These are phyloP conservation scores for Kernera saxatilis DNA, from an alignment of 345 rosid genomes.

Conservation along the genomic window DNA sequence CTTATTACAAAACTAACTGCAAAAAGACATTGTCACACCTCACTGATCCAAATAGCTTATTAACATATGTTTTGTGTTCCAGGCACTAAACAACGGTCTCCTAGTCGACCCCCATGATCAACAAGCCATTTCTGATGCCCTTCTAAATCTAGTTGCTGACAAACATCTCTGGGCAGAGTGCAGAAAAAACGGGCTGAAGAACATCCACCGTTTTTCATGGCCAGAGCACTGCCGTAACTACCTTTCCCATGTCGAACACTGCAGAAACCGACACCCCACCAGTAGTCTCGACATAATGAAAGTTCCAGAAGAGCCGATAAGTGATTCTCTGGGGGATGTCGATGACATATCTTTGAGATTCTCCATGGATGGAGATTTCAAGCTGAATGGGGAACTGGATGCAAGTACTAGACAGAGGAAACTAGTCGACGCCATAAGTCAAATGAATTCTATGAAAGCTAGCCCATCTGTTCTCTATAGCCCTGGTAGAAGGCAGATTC, in stretches of 20 bases:
- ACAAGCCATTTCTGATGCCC: conserved; percentile 79
- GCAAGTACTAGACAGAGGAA: conserved; percentile 63
- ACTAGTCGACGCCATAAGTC: conserved; percentile 54
- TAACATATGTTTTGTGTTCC: neutral
- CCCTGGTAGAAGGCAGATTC: conserved; percentile 75
- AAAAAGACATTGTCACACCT: neutral
- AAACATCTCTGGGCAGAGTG: conserved; percentile 88
- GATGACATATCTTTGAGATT: conserved; percentile 80
- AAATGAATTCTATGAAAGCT: conserved; percentile 44
- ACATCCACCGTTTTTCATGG: conserved; percentile 94
- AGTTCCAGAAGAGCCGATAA: conserved; percentile 74
- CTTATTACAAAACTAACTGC: neutral
- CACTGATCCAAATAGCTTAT: neutral
- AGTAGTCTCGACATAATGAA: conserved; percentile 58
- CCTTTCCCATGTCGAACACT: conserved; percentile 75
- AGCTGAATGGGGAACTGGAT: conserved; percentile 60
- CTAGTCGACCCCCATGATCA: conserved; percentile 95
- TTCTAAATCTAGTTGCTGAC: conserved; percentile 88
- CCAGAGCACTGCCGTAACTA: conserved; percentile 93
- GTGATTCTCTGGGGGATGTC: conserved; percentile 75
- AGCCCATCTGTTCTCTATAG: conserved; percentile 36
- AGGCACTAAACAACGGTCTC: conserved; percentile 92
- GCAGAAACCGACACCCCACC: conserved; percentile 76
- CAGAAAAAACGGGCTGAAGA: conserved; percentile 86
- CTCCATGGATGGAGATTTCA: conserved; percentile 73